phyloP scores from a whole-genome alignment of 805 yeast genomes.

The Starmerella potacharoeniae region DNA sequence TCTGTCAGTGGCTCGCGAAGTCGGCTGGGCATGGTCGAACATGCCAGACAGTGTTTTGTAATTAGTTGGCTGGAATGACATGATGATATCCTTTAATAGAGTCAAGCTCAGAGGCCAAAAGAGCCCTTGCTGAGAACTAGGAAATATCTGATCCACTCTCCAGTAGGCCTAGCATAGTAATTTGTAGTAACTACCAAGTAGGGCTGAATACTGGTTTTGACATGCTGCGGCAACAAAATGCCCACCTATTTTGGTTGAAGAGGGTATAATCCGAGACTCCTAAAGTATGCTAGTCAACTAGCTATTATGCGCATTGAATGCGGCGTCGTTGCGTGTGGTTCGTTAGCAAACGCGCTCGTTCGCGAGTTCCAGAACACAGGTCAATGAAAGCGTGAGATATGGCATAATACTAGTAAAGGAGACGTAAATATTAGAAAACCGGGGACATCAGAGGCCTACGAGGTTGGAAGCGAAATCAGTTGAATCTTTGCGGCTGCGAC shows the following conservation, averaged over 20 bases:
- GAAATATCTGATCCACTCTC: slow-evolving; percentile 14
- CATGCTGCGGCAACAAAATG: no score
- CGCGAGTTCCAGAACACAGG: background rate
- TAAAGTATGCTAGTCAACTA: no score
- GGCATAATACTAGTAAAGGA: background rate
- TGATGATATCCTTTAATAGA: slow-evolving; percentile 27
- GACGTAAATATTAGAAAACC: background rate
- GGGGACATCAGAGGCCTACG: background rate
- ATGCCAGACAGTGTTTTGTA: slow-evolving; percentile 19
- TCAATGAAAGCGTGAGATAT: background rate
- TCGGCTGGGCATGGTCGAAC: slow-evolving; percentile 24
- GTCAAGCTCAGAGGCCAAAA: slow-evolving; percentile 27
- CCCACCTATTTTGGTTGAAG: no score
- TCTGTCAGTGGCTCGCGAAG: background rate
- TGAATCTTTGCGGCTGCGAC: background rate
- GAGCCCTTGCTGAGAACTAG: slow-evolving; percentile 18
- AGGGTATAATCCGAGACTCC: no score
- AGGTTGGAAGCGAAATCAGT: background rate
- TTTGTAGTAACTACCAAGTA: background rate
- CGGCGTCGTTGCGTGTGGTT: no score
- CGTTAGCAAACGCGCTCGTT: background rate
- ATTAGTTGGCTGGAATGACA: slow-evolving; percentile 2
- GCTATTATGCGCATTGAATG: no score
- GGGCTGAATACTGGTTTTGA: background rate
- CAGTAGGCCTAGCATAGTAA: background rate